phyloP scores from a whole-genome alignment of 2,329 filamentous ascomycete species.

The Neopestalotiopsis clavispora region DNA sequence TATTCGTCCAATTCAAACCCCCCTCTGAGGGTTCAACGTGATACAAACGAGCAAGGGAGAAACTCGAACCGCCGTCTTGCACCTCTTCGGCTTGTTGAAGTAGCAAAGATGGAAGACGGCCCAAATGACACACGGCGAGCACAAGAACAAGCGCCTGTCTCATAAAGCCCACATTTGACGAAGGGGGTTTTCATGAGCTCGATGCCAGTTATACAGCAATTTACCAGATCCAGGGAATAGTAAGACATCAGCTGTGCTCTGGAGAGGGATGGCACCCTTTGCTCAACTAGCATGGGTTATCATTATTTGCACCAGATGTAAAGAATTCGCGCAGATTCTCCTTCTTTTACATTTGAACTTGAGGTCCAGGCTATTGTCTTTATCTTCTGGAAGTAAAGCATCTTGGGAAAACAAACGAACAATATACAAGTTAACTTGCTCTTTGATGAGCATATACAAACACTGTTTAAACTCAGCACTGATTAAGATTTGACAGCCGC shows the following conservation, averaged over 20 bases:
- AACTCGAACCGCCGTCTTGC: too few species aligned
- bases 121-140: too few species aligned
- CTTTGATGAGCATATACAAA: background rate
- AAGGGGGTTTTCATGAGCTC: too few species aligned
- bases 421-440: too few species aligned
- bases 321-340: background rate
- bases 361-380: background rate
- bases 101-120: too few species aligned
- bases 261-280: background rate
- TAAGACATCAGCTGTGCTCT: background rate
- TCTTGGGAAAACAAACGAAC: background rate
- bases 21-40: too few species aligned
- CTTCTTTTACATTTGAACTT: background rate
- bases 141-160: too few species aligned
- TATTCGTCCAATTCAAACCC: too few species aligned
- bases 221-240: background rate
- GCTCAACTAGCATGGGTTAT: background rate
- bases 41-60: too few species aligned
- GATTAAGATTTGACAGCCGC: background rate
- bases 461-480: background rate
- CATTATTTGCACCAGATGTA: background rate
- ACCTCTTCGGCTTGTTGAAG: too few species aligned
- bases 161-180: too few species aligned
- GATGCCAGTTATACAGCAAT: background rate
- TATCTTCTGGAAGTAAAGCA: rapidly evolving